Evolutionary conservation across 306 rosid species (phyloP), one percentile per base, ranked within the genome.

Genomic region (Castanea mollissima): DNA sequence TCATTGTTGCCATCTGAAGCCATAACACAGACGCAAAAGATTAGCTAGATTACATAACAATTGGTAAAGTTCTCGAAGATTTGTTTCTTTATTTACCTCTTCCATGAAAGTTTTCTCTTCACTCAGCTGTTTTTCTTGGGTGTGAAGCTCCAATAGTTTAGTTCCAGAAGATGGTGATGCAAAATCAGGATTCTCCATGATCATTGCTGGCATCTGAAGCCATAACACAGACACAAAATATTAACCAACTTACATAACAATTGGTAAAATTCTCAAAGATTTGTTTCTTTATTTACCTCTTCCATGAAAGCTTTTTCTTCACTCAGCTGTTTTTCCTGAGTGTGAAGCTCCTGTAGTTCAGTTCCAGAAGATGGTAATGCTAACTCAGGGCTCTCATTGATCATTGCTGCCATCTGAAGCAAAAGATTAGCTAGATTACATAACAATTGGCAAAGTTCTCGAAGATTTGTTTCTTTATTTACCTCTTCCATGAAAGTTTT

Each of bases 301-400:
- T 75, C 64, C 76, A 75, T 9, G 31, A 16, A 35, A 18, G 29
- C 12, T 27, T 56, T 75, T 71, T 69, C 84, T 41, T 41, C 46
- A 31, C 12, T 34, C 64, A 68, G 79, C 29, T 80, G 55, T 19
- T 80, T 56, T 57, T 31, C 80, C 84, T 80, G 46, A 12, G 12
- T 7, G 46, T 41, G 46, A 41, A 41, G 12, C 46, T 41, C 12
- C 3, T 41, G 46, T 8, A 41, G 3, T 41, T 41, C 46, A 41
- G 46, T 8, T 8, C 46, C 46, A 7, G 46, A 41, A 41, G 46
- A 41, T 41, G 46, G 12, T 41, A 41, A 41, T 8, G 46, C 11
- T 41, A 41, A 41, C 46, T 41, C 46, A 41, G 46, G 46, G 46
- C 46, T 41, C 46, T 41, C 46, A 41, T 41, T 41, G 12, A 41